Conservation (phyloP, 2,329 filamentous ascomycete genomes). For the Escovopsis sp. region DNA sequence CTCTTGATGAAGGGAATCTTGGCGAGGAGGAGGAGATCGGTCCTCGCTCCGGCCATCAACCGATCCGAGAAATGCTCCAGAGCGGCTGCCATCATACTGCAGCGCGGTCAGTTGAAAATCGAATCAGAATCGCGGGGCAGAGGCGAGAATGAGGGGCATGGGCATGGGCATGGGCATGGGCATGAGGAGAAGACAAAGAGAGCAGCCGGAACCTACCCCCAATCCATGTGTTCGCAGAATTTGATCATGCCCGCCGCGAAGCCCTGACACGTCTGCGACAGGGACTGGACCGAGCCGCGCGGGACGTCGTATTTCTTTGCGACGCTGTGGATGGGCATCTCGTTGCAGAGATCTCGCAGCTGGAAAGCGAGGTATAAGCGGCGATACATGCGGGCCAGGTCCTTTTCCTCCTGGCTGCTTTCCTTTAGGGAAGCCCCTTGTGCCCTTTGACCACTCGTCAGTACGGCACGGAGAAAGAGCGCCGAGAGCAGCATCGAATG, state of each 20-base stretch:
- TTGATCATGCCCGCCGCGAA: conserved; percentile 70
- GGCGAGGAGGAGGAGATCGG: conserved; percentile 55
- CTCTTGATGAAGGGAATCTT: conserved; percentile 65
- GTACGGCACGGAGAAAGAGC: not conserved
- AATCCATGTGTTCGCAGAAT: conserved; percentile 64
- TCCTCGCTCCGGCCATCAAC: conserved; percentile 54
- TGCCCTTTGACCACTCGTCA: conserved; percentile 33
- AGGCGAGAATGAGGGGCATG: too few species aligned
- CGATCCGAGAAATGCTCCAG: conserved; percentile 65
- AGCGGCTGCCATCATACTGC: conserved; percentile 51
- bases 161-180: too few species aligned
- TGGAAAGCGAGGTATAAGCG: conserved; percentile 65
- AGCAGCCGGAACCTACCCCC: conserved; percentile 32
- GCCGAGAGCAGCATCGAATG: not conserved
- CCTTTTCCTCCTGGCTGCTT: conserved; percentile 43
- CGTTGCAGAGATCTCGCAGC: conserved; percentile 65
- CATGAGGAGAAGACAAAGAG: too few species aligned
- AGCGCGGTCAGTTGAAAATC: conserved; percentile 7
- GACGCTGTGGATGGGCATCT: conserved; percentile 55
- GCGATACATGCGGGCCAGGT: conserved; percentile 48
- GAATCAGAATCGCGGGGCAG: not conserved
- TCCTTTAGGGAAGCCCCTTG: conserved; percentile 53
- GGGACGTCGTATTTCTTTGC: conserved; percentile 57
- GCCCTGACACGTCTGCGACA: conserved; percentile 62
- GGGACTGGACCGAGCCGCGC: conserved; percentile 54